These are phyloP conservation scores for Hibiscus syriacus DNA, from an alignment of 345 rosid genomes.

Conservation along the genomic window DNA sequence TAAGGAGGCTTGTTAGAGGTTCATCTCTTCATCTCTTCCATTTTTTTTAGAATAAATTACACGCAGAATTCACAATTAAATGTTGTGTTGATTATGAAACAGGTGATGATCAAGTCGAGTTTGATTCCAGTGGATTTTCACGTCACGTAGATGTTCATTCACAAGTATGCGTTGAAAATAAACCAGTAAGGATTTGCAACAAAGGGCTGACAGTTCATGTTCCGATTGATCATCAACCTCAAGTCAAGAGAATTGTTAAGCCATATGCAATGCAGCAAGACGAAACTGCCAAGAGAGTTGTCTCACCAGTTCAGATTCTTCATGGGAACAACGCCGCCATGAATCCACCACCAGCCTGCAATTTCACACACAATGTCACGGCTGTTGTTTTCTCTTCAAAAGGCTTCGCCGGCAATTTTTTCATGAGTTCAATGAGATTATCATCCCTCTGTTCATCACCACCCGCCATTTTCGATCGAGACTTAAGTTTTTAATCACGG, in stretches of 20 bases:
- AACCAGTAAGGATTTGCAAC: slow-evolving; percentile 21
- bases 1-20: slow-evolving; percentile 10
- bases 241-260: neutral
- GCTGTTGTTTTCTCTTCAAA: slow-evolving; percentile 34
- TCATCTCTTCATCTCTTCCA: neutral
- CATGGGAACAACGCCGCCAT: slow-evolving; percentile 2
- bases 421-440: slow-evolving; percentile 37
- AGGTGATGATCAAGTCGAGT: slow-evolving; percentile 25
- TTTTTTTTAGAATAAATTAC: neutral
- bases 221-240: slow-evolving; percentile 4
- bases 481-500: slow-evolving; percentile 27
- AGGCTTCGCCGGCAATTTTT: slow-evolving; percentile 31
- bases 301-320: slow-evolving; percentile 20
- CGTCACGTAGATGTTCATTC: slow-evolving; percentile 23
- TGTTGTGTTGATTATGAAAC: neutral
- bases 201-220: slow-evolving; percentile 16
- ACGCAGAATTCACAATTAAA: neutral
- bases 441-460: slow-evolving; percentile 43
- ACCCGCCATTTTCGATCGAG: slow-evolving; percentile 21
- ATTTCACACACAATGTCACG: slow-evolving; percentile 17
- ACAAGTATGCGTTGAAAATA: slow-evolving; percentile 21
- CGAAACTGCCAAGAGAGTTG: slow-evolving; percentile 8
- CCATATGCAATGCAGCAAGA: slow-evolving; percentile 28
- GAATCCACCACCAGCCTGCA: slow-evolving; percentile 16
- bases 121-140: slow-evolving; percentile 19